Evolutionary conservation across 495 filamentous ascomycete genomes (phyloP), one percentile per base, ranked within the genome.

Genomic region (Lasiosphaeriaceae sp.): DNA sequence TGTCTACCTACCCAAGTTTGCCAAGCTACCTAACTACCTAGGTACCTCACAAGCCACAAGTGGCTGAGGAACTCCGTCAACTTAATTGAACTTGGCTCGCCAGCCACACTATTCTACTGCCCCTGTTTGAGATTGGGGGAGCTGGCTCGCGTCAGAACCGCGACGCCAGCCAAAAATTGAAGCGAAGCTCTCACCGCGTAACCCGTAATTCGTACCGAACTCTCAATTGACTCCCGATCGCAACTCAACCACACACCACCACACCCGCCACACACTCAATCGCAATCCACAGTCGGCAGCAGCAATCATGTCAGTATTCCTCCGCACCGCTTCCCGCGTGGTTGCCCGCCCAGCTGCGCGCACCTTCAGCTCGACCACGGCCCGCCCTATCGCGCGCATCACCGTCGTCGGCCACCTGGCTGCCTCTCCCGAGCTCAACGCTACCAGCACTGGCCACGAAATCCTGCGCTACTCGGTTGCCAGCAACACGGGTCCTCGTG

Each of bases 381-480:
- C 76, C 60, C 87, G 87, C 67, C 66, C 79, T 68, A 78, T 90
- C 74, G 74, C 76, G 51, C 68, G 65, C 63, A 72, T 95, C 75
- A 86, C 81, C 66, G 67, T 96, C 74, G 80, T 92, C 62, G 91
- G 90, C 68, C 85, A 86, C 62, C 83, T 95, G 17, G 90, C 78
- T 52, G 77, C 74, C 53, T 71, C 80, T 26, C 91, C 92, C 41
- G 89, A 94, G 78, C 57, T 89, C 58, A 69, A 71, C 2, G 71
- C 86, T 39, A 88, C 87, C 47, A 76, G 77, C 63, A 84, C 76
- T 24, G 90, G 89, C 52, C 71, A 76, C 29, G 88, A 92, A 29
- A 54, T 92, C 53, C 57, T 96, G 55, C 76, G 74, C 47, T 96
- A 91, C 69, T 62, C 81, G 2, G 73, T 96, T 35, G 89, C 74